Base-by-base conservation (phyloP, 192 early-diverging fungal genomes). In the Backusella tuberculispora region DNA sequence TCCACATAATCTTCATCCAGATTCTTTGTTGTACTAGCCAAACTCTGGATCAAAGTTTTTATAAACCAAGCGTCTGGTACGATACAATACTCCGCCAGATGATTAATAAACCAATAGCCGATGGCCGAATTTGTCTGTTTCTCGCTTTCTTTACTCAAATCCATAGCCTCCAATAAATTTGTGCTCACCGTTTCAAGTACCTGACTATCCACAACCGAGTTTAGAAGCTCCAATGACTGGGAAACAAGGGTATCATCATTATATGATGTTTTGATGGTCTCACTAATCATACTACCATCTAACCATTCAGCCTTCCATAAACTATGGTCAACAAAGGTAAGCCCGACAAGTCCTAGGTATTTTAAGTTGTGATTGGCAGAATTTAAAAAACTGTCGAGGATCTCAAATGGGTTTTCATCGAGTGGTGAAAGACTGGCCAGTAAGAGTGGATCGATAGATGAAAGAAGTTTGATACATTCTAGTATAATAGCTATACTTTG, bases 291-390 rank as follows among this genome's bases (percentile, higher is more conserved):
- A 45, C 14, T 71, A 7, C 74, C 74, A 45, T 70, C 63, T 24
- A 64, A 34, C 79, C 74, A 80, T 13, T 64, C 67, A 1, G 69
- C 24, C 9, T 68, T 66, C 79, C 79, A 80, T 21, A 76, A 34
- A 4, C 44, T 63, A 4, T 72, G 65, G 17, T 73, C 66, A 7
- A 80, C 42, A 37, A 60, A 68, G 4, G 47, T 43, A 17, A 88
- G 74, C 17, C 80, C 77, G 0, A 73, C 72, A 37, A 88, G 69
- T 8, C 87, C 87, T 3, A 88, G 63, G 46, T 86, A 88, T 38
- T 85, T 85, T 29, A 86, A 71, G 40, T 84, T 88, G 37, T 81
- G 84, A 71, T 88, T 88, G 3, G 73, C 63, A 1, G 87, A 80
- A 1, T 80, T 77, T 6, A 85, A 70, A 66, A 84, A 88, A 13